Evolutionary conservation across 2,329 filamentous ascomycete genomes (phyloP), one percentile per base, ranked within the genome.

Genomic region (Hysterium pulicare): DNA sequence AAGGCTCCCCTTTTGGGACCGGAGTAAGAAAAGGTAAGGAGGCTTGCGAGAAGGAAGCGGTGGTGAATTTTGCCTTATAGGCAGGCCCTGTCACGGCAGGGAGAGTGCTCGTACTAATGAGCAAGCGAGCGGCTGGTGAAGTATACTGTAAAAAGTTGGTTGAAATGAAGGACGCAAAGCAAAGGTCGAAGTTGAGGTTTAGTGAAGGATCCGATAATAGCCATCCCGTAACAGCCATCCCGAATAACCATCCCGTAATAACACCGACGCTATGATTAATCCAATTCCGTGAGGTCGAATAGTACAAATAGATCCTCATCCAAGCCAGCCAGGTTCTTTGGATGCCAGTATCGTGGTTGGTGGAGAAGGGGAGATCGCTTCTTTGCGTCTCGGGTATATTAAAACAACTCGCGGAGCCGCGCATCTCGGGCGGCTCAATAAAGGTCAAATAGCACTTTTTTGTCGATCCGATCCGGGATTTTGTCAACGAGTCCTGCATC

Each of bases 231-330:
- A n/a, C 17, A 33, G 16, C 16, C 9, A 41, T 35, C 23, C 40
- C 10, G 7, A 19, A 35, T 20, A 32, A 22, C 33, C 37, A 20
- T 15, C 31, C 38, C 20, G 26, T 41, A 23, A 41, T 40, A 40
- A 45, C 43, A 22, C 43, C 43, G 17, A 38, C 34, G 34, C 39
- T 19, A 45, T 45, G 43, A 38, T 33, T 21, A 30, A 41, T 33
- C 35, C 31, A 9, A 23, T 17, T 6, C 23, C 20, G 23, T 19
- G 40, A 20, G 37, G 17, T 37, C 32, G 5, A 4, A 21, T 15
- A 28, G 33, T 39, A 24, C 35, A 32, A 46, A 16, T 5, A n/a
- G 17, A 17, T 21, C 13, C 17, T 22, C 24, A n/a, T 16, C n/a
- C 19, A 31, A 40, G 10, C 37, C 10, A 9, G 4, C 37, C 37